Evolutionary conservation across 1,284 basidiomycete species (phyloP).

Genomic region (Ceratobasidium sp.): DNA sequence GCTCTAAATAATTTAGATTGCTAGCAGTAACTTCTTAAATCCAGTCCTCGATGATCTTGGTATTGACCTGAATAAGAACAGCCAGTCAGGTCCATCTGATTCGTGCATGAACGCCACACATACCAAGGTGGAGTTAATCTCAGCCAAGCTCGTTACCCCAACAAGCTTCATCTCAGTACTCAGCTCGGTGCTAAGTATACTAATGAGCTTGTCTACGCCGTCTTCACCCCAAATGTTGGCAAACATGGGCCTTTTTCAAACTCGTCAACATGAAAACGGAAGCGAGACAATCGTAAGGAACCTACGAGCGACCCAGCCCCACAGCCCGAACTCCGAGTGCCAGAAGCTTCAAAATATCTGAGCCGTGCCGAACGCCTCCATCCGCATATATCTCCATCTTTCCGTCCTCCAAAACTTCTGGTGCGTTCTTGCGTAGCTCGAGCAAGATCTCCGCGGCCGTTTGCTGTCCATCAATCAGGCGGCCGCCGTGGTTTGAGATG

Average conservation of each 20-base stretch:
- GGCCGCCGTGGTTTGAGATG: conserved; percentile 51
- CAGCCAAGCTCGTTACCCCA: conserved; percentile 43
- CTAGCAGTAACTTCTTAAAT: not conserved
- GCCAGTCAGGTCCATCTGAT: not conserved
- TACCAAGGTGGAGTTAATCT: conserved; percentile 44
- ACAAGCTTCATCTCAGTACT: conserved; percentile 45
- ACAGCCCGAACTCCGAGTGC: conserved; percentile 47
- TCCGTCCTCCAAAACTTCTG: conserved; percentile 44
- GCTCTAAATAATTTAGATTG: not conserved
- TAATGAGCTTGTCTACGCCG: conserved; percentile 45
- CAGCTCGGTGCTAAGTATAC: conserved; percentile 43
- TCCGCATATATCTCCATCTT: conserved; percentile 48
- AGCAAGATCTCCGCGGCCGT: conserved; percentile 48
- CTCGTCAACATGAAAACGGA: no score
- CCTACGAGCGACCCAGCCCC: conserved; percentile 44
- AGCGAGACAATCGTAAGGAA: no score
- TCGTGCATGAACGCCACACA: conserved; percentile 28
- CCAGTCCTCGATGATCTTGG: not conserved
- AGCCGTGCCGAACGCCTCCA: conserved; percentile 46
- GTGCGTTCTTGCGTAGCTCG: conserved; percentile 47
- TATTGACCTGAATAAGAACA: not conserved
- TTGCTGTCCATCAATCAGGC: conserved; percentile 50
- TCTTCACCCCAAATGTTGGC: conserved; percentile 47
- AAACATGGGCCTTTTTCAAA: conserved; percentile 41
- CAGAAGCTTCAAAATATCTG: conserved; percentile 45